Percentiles rank a stretch among this genome's conserved stretches.
phyloP scores from a whole-genome alignment of 495 filamentous ascomycete genomes.

The Penicillium cinerascens region DNA sequence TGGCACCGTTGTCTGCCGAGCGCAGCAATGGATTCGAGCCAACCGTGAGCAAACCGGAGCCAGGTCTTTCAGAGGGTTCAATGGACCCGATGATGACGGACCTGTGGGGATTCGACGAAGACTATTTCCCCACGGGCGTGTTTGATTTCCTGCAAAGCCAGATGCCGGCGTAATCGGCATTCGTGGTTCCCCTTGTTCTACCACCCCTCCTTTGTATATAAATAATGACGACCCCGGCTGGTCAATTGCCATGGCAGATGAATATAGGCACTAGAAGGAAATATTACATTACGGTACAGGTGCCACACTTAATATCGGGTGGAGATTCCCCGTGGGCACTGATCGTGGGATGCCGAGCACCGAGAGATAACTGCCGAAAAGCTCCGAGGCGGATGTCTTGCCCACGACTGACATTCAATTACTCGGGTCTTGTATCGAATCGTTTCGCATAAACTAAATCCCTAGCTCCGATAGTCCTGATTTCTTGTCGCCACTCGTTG shows the following conservation, averaged over 20 bases:
- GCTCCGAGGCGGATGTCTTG: conserved; percentile 12
- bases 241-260: background rate
- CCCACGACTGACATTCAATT: background rate
- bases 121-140: conserved; percentile 48
- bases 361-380: conserved; percentile 16
- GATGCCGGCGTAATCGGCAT: conserved; percentile 35
- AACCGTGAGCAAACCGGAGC: conserved; percentile 26
- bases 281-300: background rate
- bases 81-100: conserved; percentile 48
- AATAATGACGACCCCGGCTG: conserved; percentile 1
- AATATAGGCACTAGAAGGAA: background rate
- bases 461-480: background rate
- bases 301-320: background rate
- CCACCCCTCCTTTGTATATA: conserved; percentile 9
- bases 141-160: conserved; percentile 50
- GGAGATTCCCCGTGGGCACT: conserved; percentile 1
- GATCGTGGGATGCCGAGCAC: conserved; percentile 4
- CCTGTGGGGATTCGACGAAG: conserved; percentile 48
- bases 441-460: background rate
- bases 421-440: conserved; percentile 18
- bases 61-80: conserved; percentile 44
- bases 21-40: conserved; percentile 37
- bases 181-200: background rate
- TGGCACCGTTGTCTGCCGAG: conserved; percentile 45
- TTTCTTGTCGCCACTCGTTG: background rate